Evolutionary conservation across 2,329 filamentous ascomycete genomes (phyloP).

Genomic region (Ophiostoma sp.): DNA sequence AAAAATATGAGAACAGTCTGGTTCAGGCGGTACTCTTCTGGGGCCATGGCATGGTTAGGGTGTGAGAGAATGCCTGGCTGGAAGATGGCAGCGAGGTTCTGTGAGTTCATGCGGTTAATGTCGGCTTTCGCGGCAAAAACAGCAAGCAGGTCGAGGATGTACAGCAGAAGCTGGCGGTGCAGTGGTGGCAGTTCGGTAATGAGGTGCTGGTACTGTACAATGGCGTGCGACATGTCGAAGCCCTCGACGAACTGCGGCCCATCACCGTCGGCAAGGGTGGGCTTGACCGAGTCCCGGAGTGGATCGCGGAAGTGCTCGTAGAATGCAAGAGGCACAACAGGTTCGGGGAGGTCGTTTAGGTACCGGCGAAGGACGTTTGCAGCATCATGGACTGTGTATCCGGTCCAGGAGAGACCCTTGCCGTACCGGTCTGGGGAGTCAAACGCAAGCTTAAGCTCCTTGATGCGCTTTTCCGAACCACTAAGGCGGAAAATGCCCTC

Average conservation of each 20-base stretch:
- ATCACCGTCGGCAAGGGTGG: conserved; percentile 65
- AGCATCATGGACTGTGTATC: conserved; percentile 96
- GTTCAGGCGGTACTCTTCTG: conserved; percentile 86
- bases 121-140: conserved; percentile 97
- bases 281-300: conserved; percentile 64
- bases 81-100: conserved; percentile 93
- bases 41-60: conserved; percentile 90
- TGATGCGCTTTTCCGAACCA: conserved; percentile 96
- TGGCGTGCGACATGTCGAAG: conserved; percentile 70
- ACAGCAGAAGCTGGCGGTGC: conserved; percentile 88
- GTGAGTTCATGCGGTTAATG: conserved; percentile 91
- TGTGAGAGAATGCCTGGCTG: conserved; percentile 95
- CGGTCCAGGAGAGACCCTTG: conserved; percentile 93
- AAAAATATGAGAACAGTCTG: conserved; percentile 97
- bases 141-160: conserved; percentile 90
- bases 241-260: conserved; percentile 65
- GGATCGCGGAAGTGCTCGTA: conserved; percentile 90
- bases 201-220: conserved; percentile 75
- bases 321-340: conserved; percentile 88
- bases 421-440: conserved; percentile 93
- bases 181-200: conserved; percentile 90
- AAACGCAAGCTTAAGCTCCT: conserved; percentile 86
- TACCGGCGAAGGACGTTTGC: conserved; percentile 94
- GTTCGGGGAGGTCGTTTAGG: conserved; percentile 91
- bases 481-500: conserved; percentile 96